Evolutionary conservation across 2,329 filamentous ascomycete species (phyloP).

Genomic region (Mollisia scopiformis): DNA sequence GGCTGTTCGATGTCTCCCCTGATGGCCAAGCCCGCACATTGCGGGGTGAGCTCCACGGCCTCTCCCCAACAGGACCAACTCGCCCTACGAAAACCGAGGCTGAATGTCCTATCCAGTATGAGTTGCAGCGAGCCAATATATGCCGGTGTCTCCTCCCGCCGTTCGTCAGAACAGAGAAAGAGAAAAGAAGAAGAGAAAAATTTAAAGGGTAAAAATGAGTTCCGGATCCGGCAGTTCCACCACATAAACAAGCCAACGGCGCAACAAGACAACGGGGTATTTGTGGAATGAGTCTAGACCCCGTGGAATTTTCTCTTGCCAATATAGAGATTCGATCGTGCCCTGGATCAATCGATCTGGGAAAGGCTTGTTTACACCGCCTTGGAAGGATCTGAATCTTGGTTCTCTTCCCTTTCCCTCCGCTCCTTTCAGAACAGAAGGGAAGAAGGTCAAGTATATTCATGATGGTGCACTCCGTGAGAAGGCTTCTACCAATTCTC

Average conservation of each 20-base stretch:
- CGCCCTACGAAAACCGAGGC: not conserved
- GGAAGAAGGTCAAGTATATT: not conserved
- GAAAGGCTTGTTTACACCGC: not conserved
- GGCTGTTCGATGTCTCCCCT: not conserved
- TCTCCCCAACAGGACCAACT: not conserved
- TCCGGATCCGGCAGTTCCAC: conserved; percentile 7
- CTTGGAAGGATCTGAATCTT: not conserved
- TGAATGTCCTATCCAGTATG: not conserved
- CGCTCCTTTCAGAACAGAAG: not conserved
- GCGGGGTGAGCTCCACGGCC: not conserved
- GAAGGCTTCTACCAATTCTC: not conserved
- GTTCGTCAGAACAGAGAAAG: not conserved
- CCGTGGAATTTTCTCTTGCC: not conserved
- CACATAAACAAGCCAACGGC: not conserved
- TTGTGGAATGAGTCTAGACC: not conserved
- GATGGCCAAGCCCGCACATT: conserved; percentile 3
- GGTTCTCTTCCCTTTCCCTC: too few species aligned
- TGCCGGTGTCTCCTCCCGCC: not conserved
- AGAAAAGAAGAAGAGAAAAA: not conserved
- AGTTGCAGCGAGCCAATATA: not conserved
- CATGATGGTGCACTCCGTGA: not conserved
- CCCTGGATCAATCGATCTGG: not conserved
- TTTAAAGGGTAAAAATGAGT: not conserved
- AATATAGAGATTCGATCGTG: not conserved
- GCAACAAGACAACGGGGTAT: not conserved